Percentiles rank a stretch among this genome's conserved stretches.
Evolutionary conservation across 345 rosid species (phyloP).

Genomic region (Fremontodendron californicum): DNA sequence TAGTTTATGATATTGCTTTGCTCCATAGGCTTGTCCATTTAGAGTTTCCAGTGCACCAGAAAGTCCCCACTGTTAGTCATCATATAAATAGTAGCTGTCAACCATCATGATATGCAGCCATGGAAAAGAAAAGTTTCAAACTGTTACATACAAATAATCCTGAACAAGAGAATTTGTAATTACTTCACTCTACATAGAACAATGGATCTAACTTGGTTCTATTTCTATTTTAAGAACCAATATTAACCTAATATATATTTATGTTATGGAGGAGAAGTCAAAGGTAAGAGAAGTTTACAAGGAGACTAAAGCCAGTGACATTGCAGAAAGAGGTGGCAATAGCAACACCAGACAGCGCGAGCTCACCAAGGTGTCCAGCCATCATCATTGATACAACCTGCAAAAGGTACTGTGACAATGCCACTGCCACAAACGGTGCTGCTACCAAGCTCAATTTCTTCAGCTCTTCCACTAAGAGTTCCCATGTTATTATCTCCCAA

Average conservation of each 20-base stretch:
- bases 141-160: too few species aligned
- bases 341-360: conserved; percentile 19
- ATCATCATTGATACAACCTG: conserved; percentile 21
- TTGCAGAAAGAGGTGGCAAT: conserved; percentile 21
- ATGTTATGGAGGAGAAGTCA: too few species aligned
- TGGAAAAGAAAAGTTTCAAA: too few species aligned
- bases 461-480: conserved; percentile 12
- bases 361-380: conserved; percentile 26
- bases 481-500: neutral
- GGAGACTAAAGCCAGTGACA: conserved; percentile 24
- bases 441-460: conserved; percentile 19
- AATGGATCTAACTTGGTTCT: too few species aligned
- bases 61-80: neutral
- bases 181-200: too few species aligned
- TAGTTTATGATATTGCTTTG: conserved; percentile 42
- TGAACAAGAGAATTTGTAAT: too few species aligned
- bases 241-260: too few species aligned
- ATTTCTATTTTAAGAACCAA: too few species aligned
- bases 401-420: conserved; percentile 17
- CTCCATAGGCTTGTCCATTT: conserved; percentile 69
- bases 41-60: conserved; percentile 41
- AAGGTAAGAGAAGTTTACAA: neutral
- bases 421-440: conserved; percentile 18
- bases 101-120: too few species aligned
- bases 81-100: neutral